A percentile compares a stretch with the other conserved stretches of the same genome.
Conservation (phyloP, 2,329 filamentous ascomycete species). For the Monilinia vaccinii-corymbosi region DNA sequence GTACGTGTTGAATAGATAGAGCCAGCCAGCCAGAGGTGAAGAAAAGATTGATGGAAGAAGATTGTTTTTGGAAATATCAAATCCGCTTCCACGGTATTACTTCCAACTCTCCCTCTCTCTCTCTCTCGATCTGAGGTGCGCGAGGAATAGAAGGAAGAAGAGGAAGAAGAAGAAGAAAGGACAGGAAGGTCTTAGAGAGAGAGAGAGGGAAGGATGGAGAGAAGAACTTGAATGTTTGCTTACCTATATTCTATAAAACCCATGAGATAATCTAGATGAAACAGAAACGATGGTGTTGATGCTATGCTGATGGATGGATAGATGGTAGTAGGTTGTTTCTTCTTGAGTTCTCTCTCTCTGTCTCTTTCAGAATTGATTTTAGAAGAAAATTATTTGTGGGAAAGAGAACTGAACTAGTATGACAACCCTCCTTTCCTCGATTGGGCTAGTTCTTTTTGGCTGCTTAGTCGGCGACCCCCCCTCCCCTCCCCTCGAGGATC, state of each 20-base stretch:
- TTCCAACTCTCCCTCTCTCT: not conserved
- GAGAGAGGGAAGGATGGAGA: too few species aligned
- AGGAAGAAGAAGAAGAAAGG: not conserved
- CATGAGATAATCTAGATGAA: not conserved
- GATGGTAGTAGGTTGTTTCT: not conserved
- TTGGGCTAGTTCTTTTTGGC: not conserved
- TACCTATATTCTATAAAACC: not conserved
- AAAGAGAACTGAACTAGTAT: not conserved
- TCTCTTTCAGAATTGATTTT: not conserved
- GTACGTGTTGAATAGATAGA: not conserved
- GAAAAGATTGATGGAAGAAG: not conserved
- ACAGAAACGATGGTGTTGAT: not conserved
- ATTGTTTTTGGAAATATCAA: not conserved
- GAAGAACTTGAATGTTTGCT: not conserved
- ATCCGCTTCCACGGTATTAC: not conserved
- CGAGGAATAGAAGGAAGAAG: not conserved
- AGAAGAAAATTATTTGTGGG: not conserved
- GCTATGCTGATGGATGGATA: too few species aligned
- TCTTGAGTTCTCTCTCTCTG: not conserved
- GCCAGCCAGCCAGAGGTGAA: not conserved
- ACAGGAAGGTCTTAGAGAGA: too few species aligned
- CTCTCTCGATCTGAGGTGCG: not conserved
- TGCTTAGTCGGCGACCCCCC: not conserved
- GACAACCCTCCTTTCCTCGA: not conserved
- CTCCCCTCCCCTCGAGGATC: not conserved